phyloP scores from a whole-genome alignment of 345 rosid species.

The Leavenworthia alabamica region DNA sequence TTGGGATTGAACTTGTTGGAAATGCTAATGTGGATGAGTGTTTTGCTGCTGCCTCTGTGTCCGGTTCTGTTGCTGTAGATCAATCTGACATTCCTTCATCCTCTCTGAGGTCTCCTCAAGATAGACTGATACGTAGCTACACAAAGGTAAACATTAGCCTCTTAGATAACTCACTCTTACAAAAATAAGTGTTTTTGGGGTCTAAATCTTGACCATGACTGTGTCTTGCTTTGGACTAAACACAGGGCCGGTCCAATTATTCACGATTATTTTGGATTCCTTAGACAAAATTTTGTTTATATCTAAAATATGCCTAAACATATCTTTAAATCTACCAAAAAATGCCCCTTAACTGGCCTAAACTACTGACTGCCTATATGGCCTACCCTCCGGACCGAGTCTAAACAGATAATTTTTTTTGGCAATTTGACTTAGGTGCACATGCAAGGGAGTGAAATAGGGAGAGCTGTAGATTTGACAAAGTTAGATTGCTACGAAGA shows the following conservation, averaged over 20 bases:
- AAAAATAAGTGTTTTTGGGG: background rate
- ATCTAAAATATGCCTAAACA: too few relatives aligned
- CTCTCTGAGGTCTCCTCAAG: conserved; percentile 70
- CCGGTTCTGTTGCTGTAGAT: conserved; percentile 53
- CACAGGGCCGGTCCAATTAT: too few relatives aligned
- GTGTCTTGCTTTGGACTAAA: conserved; percentile 1
- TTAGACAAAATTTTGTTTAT: too few relatives aligned
- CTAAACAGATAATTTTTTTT: background rate
- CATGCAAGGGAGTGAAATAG: conserved; percentile 96
- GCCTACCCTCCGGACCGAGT: too few relatives aligned
- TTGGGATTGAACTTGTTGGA: conserved; percentile 82
- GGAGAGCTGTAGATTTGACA: conserved; percentile 92
- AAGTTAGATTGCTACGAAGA: conserved; percentile 59
- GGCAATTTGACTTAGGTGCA: conserved; percentile 54
- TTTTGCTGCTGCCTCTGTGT: conserved; percentile 35
- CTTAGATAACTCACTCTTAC: background rate
- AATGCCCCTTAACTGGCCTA: too few relatives aligned
- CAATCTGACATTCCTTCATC: conserved; percentile 62
- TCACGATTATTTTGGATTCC: too few relatives aligned
- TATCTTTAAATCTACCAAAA: too few relatives aligned
- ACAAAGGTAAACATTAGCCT: conserved; percentile 52
- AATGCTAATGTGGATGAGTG: conserved; percentile 53
- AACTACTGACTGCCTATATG: too few relatives aligned
- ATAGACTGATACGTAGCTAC: conserved; percentile 88
- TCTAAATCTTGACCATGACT: background rate